Conservation (phyloP, 257 asterid species). For the Nicotiana otophora region DNA sequence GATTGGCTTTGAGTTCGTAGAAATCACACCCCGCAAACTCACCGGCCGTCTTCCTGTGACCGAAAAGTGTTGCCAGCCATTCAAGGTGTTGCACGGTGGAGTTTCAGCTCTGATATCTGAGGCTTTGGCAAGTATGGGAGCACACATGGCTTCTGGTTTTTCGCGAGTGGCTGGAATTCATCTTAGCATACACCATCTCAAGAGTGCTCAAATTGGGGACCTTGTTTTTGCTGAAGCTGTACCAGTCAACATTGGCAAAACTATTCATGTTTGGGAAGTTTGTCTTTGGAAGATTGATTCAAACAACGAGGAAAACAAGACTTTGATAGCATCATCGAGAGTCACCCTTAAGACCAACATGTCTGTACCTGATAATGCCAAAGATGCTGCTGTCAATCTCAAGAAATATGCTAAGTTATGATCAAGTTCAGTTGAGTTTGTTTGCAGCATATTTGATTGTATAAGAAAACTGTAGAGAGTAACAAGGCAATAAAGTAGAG, state of each 20-base stretch:
- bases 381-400: conserved; percentile 43
- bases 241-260: conserved; percentile 57
- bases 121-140: conserved; percentile 39
- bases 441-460: neutral
- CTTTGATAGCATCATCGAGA: conserved; percentile 62
- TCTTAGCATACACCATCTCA: conserved; percentile 41
- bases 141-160: conserved; percentile 38
- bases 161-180: conserved; percentile 39
- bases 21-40: conserved; percentile 48
- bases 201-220: conserved; percentile 69
- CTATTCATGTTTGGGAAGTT: conserved; percentile 90
- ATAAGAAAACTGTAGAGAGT: neutral
- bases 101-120: conserved; percentile 43
- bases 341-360: conserved; percentile 65
- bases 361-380: conserved; percentile 54
- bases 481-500: neutral
- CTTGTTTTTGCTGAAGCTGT: conserved; percentile 63
- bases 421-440: neutral
- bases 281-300: conserved; percentile 46
- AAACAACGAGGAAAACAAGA: conserved; percentile 23
- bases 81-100: conserved; percentile 46
- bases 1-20: conserved; percentile 62
- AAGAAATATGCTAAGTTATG: conserved; percentile 56
- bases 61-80: conserved; percentile 64
- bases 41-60: conserved; percentile 62